phyloP scores from a whole-genome alignment of 2,329 filamentous ascomycete genomes.

The Fusarium drepaniforme region DNA sequence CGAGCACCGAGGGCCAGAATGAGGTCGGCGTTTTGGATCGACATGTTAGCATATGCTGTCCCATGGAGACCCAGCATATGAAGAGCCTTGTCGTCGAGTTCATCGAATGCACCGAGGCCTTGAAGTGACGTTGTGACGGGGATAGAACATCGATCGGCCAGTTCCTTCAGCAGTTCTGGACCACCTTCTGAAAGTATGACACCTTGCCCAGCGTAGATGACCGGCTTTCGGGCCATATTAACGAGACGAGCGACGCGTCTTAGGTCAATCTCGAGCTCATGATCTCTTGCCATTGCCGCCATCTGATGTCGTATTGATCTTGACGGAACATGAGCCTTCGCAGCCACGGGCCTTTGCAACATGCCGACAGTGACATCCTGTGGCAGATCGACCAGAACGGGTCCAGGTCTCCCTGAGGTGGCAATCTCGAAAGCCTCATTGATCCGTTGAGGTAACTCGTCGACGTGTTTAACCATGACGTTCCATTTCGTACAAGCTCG shows the following conservation, averaged over 20 bases:
- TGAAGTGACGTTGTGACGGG: slow-evolving; percentile 97
- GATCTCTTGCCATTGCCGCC: slow-evolving; percentile 76
- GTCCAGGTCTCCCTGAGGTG: slow-evolving; percentile 91
- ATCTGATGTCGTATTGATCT: background rate
- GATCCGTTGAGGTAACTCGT: slow-evolving; percentile 91
- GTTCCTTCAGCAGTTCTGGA: slow-evolving; percentile 81
- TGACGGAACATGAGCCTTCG: background rate
- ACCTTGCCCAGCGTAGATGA: slow-evolving; percentile 96
- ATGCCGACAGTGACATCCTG: slow-evolving; percentile 95
- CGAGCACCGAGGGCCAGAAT: slow-evolving; percentile 94
- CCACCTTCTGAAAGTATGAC: slow-evolving; percentile 85
- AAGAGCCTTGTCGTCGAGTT: slow-evolving; percentile 91
- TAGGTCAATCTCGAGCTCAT: slow-evolving; percentile 80
- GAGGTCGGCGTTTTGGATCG: slow-evolving; percentile 95
- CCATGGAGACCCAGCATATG: slow-evolving; percentile 99
- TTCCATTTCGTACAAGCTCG: slow-evolving; percentile 99
- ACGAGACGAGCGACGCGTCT: slow-evolving; percentile 83
- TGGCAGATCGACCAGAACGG: slow-evolving; percentile 94
- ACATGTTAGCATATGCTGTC: slow-evolving; percentile 96
- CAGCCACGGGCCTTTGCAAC: slow-evolving; percentile 58
- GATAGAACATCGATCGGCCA: slow-evolving; percentile 89
- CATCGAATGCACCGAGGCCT: slow-evolving; percentile 91
- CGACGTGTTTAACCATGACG: slow-evolving; percentile 96
- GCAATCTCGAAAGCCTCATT: slow-evolving; percentile 99
- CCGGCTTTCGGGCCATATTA: slow-evolving; percentile 91